Conservation (phyloP, 352 stramenopile genomes). For the Globisporangium carolinianum region DNA sequence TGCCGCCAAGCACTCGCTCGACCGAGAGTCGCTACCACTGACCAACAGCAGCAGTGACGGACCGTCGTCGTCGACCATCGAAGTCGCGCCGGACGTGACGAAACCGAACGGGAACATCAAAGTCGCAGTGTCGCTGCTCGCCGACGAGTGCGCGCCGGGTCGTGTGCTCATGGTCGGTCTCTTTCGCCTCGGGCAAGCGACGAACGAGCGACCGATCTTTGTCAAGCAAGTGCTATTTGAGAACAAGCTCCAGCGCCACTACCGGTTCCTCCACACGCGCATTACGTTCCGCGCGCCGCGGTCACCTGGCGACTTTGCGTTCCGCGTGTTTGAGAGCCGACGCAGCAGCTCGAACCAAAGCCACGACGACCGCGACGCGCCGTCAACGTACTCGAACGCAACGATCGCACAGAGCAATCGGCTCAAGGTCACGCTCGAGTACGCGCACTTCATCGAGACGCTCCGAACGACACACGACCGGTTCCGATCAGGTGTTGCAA, state of each 20-base stretch:
- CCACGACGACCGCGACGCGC: constrained; percentile 15
- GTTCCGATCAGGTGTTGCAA: constrained; percentile 39
- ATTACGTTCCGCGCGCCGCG: constrained; percentile 75
- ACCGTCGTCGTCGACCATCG: constrained; percentile 15
- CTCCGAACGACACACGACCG: constrained; percentile 57
- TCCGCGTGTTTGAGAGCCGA: constrained; percentile 74
- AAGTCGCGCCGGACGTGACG: constrained; percentile 51
- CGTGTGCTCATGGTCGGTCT: constrained; percentile 71
- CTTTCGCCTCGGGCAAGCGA: constrained; percentile 63
- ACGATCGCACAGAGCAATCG: constrained; percentile 63
- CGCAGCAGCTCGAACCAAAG: constrained; percentile 9
- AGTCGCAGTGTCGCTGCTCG: constrained; percentile 55
- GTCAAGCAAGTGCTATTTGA: constrained; percentile 81
- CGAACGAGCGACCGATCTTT: constrained; percentile 80
- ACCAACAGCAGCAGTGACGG: constrained; percentile 15
- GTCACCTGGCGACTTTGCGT: constrained; percentile 79
- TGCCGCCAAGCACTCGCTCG: constrained; percentile 13
- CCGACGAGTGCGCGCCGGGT: constrained; percentile 46
- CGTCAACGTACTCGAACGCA: constrained; percentile 45
- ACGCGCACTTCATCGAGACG: constrained; percentile 75
- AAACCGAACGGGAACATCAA: constrained; percentile 79
- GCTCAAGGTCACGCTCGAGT: constrained; percentile 70
- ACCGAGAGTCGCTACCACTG: background rate
- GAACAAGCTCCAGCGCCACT: constrained; percentile 62
- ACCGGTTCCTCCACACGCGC: constrained; percentile 57